These are phyloP conservation scores for Leccinum sublutescens DNA, from an alignment of 768 basidiomycete species.

Conservation along the genomic window DNA sequence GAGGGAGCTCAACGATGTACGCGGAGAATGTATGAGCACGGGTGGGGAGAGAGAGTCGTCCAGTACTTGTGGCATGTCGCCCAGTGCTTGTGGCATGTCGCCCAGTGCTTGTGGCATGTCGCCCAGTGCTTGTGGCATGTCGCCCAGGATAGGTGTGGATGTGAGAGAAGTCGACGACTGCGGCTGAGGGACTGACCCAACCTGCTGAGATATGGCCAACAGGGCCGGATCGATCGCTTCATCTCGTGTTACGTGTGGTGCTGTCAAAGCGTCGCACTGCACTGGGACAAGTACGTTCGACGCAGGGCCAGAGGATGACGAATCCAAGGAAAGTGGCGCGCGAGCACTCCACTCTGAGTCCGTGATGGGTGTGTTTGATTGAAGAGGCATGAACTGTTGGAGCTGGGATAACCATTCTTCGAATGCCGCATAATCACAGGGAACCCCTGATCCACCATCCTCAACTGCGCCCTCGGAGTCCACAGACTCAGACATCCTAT, in stretches of 20 bases:
- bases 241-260: constrained; percentile 11
- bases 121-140: constrained; percentile 4
- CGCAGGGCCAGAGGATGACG: background rate
- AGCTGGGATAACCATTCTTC: constrained; percentile 54
- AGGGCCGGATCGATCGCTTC: constrained; percentile 34
- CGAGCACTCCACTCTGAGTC: constrained; percentile 10
- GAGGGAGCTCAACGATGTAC: constrained; percentile 33
- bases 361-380: constrained; percentile 4
- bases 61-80: constrained; percentile 2
- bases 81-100: constrained; percentile 1
- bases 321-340: background rate
- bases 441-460: constrained; percentile 1
- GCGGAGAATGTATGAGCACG: constrained; percentile 27
- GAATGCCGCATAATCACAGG: constrained; percentile 40
- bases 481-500: constrained; percentile 3
- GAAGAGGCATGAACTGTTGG: constrained; percentile 41
- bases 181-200: background rate
- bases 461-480: constrained; percentile 11
- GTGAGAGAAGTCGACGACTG: constrained; percentile 1
- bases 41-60: constrained; percentile 16
- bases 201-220: constrained; percentile 29
- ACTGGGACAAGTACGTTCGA: background rate
- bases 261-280: background rate
- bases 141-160: background rate
- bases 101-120: constrained; percentile 1